Conservation (phyloP, 116 monocot species). For the Papilionanthe hybrid region DNA sequence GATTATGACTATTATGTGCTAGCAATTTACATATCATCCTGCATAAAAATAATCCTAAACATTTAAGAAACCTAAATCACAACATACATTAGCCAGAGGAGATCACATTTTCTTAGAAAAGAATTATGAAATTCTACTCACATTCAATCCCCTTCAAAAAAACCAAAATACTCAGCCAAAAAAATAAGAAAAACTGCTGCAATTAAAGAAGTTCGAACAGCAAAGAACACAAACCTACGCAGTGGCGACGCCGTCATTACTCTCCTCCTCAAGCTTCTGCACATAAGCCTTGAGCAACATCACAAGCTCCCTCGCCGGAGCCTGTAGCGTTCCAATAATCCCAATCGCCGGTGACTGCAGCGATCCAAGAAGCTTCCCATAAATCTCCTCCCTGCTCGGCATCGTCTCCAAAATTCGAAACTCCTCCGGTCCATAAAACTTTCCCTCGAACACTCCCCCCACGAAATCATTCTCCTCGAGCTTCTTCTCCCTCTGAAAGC, state of each 20-base stretch:
- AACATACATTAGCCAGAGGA: no score
- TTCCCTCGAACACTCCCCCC: slow-evolving; percentile 64
- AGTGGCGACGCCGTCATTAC: neutral
- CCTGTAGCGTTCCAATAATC: slow-evolving; percentile 24
- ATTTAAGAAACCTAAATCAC: no score
- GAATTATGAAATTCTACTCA: no score
- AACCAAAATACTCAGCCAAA: neutral
- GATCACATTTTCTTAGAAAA: no score
- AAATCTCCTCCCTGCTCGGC: slow-evolving; percentile 53
- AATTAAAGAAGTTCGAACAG: neutral
- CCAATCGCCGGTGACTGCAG: slow-evolving; percentile 36
- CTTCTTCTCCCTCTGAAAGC: slow-evolving; percentile 45
- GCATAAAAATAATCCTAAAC: no score
- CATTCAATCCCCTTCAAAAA: no score
- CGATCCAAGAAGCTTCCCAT: slow-evolving; percentile 39
- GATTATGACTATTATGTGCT: no score
- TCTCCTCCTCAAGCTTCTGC: slow-evolving; percentile 17
- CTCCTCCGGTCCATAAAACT: slow-evolving; percentile 54
- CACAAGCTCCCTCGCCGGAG: slow-evolving; percentile 24
- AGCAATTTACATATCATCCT: no score
- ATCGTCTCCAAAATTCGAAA: slow-evolving; percentile 55
- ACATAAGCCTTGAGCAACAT: slow-evolving; percentile 22
- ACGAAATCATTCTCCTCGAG: slow-evolving; percentile 51
- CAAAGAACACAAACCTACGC: neutral
- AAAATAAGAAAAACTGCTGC: neutral